These are phyloP conservation scores for Rusavskia elegans DNA, from an alignment of 495 filamentous ascomycete genomes.

Conservation along the genomic window DNA sequence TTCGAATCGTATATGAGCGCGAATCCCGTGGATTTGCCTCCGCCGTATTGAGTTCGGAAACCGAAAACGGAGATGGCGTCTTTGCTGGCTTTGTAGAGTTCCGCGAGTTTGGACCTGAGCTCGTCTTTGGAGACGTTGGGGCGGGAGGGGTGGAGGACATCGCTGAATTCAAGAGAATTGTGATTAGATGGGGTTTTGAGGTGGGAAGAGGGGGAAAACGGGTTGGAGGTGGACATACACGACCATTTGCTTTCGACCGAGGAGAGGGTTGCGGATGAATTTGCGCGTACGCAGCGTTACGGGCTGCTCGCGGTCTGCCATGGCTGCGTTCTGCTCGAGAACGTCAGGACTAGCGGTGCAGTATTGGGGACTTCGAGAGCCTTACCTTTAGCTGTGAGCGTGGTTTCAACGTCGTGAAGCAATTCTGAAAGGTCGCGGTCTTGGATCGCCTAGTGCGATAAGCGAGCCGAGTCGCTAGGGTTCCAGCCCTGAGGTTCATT, in stretches of 20 bases:
- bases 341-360: neutral
- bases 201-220: conserved; percentile 4
- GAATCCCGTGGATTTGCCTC: conserved; percentile 98
- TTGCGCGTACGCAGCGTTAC: conserved; percentile 99
- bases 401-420: neutral
- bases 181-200: neutral
- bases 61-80: conserved; percentile 95
- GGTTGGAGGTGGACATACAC: conserved; percentile 50
- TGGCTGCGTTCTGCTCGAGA: conserved; percentile 38
- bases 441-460: no score
- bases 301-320: conserved; percentile 72
- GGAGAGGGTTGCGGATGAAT: conserved; percentile 99
- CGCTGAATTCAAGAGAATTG: conserved; percentile 34
- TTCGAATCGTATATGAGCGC: conserved; percentile 93
- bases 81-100: conserved; percentile 94
- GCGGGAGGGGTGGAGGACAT: conserved; percentile 97
- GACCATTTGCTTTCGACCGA: conserved; percentile 99
- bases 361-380: neutral
- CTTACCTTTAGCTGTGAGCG: neutral
- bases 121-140: conserved; percentile 98
- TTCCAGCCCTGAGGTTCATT: no score
- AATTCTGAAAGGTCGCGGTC: no score
- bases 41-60: conserved; percentile 96
- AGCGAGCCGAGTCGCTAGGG: no score
- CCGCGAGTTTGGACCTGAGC: conserved; percentile 83